These are phyloP conservation scores for Toxoplasma gondii DNA, from an alignment of 169 alveolate species.

Conservation along the genomic window DNA sequence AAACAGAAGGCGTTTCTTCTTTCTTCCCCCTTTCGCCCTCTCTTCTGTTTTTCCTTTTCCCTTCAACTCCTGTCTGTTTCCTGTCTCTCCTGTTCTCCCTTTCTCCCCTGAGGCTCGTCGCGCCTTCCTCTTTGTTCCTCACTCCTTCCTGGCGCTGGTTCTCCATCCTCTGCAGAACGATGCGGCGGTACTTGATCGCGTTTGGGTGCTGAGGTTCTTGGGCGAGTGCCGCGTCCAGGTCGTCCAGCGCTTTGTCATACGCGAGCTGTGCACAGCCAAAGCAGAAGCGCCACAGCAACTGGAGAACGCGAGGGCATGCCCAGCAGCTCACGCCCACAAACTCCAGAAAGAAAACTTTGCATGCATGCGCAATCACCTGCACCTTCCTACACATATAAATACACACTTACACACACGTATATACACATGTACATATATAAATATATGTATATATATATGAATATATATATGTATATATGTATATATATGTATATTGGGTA, in stretches of 20 bases:
- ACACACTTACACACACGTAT: neutral
- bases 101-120: too few species aligned
- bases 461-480: too few species aligned
- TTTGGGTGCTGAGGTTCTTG: conserved; percentile 54
- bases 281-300: neutral
- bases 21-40: too few species aligned
- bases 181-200: conserved; percentile 48
- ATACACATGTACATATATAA: neutral
- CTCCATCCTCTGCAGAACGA: conserved; percentile 51
- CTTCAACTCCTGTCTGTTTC: too few species aligned
- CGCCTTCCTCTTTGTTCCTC: neutral
- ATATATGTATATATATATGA: neutral
- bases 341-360: too few species aligned
- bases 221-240: conserved; percentile 45
- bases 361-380: neutral
- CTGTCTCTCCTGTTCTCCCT: too few species aligned
- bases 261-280: conserved; percentile 17
- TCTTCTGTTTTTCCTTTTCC: too few species aligned
- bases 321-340: neutral
- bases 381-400: neutral
- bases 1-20: too few species aligned
- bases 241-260: conserved; percentile 49
- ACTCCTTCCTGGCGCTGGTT: neutral
- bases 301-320: neutral
- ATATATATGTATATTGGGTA: too few species aligned